A percentile compares a stretch with the other conserved stretches of the same genome.
Conservation (phyloP, 2,329 filamentous ascomycete species). For the Torrubiellomyces zombiae region DNA sequence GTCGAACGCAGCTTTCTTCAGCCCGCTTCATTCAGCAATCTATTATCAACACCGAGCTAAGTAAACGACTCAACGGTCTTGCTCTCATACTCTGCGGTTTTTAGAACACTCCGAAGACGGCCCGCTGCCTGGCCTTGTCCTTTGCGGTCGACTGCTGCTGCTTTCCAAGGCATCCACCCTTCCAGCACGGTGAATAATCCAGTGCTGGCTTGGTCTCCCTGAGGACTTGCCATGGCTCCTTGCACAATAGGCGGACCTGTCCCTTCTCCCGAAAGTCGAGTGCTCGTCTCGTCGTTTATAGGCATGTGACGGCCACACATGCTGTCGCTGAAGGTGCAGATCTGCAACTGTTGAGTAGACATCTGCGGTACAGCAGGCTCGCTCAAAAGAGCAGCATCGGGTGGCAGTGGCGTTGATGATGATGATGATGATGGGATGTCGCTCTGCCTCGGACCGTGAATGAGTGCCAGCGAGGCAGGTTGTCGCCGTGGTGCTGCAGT, state of each 20-base stretch:
- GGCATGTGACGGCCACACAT: conserved; percentile 8
- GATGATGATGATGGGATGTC: conserved; percentile 12
- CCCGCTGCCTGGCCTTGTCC: conserved; percentile 2
- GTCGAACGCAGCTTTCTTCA: too few species aligned
- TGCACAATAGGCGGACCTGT: conserved; percentile 12
- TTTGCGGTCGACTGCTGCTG: conserved; percentile 4
- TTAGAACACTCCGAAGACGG: conserved; percentile 2
- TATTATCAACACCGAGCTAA: too few species aligned
- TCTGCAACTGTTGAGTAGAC: conserved; percentile 32
- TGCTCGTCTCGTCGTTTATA: conserved; percentile 4
- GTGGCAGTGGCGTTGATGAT: conserved; percentile 14
- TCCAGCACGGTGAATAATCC: conserved; percentile 22
- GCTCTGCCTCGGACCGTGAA: conserved; percentile 18
- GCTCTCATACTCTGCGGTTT: conserved; percentile 1
- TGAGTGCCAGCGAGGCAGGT: conserved; percentile 20
- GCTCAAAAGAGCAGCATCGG: conserved; percentile 29
- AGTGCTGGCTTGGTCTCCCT: conserved; percentile 9
- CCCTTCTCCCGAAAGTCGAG: conserved; percentile 7
- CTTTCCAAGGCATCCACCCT: conserved; percentile 29
- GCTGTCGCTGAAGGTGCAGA: conserved; percentile 21
- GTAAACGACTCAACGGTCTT: conserved; percentile 1
- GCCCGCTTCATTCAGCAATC: too few species aligned
- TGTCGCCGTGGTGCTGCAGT: conserved; percentile 10
- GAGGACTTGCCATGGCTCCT: conserved; percentile 12
- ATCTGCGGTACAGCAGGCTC: conserved; percentile 41